These are phyloP conservation scores for Capsella rubella DNA, from an alignment of 441 rosid species.

Conservation along the genomic window DNA sequence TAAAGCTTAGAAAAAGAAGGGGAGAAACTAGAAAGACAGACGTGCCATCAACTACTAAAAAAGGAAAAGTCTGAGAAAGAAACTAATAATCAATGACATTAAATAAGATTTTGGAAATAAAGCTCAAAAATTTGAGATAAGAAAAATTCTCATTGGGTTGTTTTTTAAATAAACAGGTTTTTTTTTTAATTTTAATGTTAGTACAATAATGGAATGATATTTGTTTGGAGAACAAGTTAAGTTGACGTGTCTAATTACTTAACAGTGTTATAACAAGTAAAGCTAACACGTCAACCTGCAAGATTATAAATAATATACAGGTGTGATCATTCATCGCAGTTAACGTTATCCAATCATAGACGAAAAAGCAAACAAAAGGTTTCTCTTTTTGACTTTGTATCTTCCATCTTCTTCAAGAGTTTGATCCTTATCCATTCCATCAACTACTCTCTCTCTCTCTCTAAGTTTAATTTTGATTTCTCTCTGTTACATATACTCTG, in stretches of 20 bases:
- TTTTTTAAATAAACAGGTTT: too few species aligned
- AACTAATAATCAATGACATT: background rate
- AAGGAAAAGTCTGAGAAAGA: slow-evolving; percentile 2
- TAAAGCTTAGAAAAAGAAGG: background rate
- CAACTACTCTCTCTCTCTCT: slow-evolving; percentile 23
- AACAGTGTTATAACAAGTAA: too few species aligned
- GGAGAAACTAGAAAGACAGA: background rate
- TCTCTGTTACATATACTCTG: background rate
- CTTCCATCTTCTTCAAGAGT: slow-evolving; percentile 1
- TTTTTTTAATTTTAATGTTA: background rate
- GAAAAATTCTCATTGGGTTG: background rate
- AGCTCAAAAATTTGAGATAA: background rate
- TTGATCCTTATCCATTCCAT: slow-evolving; percentile 35
- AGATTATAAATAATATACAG: slow-evolving; percentile 1
- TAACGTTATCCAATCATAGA: slow-evolving; percentile 45
- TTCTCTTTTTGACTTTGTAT: background rate
- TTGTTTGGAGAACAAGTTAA: slow-evolving; percentile 44
- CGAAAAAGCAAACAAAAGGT: slow-evolving; percentile 25
- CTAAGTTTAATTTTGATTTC: slow-evolving; percentile 25
- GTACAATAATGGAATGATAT: slow-evolving; percentile 7
- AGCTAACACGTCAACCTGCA: slow-evolving; percentile 3
- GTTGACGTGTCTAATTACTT: slow-evolving; percentile 20
- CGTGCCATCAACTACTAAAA: slow-evolving; percentile 30
- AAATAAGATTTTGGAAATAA: background rate
- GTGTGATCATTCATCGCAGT: background rate